Percentiles rank a stretch among this genome's conserved stretches.
Evolutionary conservation across 106 monocot species (phyloP).

Genomic region (Allium cepa): DNA sequence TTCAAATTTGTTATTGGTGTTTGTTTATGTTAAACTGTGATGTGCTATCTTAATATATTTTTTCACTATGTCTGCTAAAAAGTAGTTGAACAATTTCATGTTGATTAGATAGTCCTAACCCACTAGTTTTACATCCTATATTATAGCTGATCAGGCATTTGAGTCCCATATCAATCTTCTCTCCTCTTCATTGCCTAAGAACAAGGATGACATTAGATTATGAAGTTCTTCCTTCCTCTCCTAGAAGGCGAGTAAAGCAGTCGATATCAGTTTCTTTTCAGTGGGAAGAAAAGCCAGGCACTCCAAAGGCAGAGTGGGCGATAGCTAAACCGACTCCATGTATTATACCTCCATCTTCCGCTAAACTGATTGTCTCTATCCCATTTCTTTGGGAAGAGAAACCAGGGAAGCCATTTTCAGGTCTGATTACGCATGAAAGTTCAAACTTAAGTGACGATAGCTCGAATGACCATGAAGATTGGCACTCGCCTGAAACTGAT

Average conservation of each 20-base stretch:
- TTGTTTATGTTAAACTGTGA: conserved; percentile 1
- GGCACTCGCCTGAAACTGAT: conserved; percentile 36
- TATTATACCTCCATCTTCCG: conserved; percentile 18
- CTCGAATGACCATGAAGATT: conserved; percentile 26
- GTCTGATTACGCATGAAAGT: conserved; percentile 6
- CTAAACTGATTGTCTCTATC: conserved; percentile 41
- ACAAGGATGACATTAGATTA: conserved; percentile 22
- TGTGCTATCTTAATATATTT: background rate
- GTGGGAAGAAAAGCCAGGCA: conserved; percentile 68
- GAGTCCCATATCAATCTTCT: background rate
- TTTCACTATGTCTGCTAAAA: background rate
- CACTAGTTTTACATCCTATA: conserved; percentile 12
- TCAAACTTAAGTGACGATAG: conserved; percentile 7
- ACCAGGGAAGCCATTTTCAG: conserved; percentile 42
- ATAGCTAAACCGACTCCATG: conserved; percentile 9
- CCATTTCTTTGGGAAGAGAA: conserved; percentile 71
- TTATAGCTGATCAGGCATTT: background rate
- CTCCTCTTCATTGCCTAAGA: background rate
- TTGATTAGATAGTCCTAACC: conserved; percentile 27
- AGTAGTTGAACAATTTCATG: conserved; percentile 43
- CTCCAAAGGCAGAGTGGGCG: conserved; percentile 40
- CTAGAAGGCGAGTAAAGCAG: conserved; percentile 27
- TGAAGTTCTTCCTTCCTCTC: background rate
- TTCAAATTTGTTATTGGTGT: conserved; percentile 2
- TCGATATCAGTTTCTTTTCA: conserved; percentile 54